Conservation (phyloP, 495 filamentous ascomycete species). For the Aspergillus carlsbadensis region DNA sequence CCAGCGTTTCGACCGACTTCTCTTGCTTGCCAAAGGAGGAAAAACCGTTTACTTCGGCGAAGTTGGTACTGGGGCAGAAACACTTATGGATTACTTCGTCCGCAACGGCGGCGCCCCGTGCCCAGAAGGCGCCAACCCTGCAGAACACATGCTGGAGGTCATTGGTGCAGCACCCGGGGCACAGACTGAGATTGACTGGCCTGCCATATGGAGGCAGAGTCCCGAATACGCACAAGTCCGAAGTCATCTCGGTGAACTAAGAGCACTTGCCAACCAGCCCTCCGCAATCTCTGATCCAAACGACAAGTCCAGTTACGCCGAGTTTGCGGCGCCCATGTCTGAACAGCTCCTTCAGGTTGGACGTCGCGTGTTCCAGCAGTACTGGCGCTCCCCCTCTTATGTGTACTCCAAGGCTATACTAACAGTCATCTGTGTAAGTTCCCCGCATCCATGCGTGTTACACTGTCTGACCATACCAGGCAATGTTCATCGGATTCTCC, state of each 20-base stretch:
- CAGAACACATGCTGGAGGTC: conserved; percentile 95
- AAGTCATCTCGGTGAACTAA: conserved; percentile 66
- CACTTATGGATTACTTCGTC: conserved; percentile 79
- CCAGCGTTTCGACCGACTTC: conserved; percentile 88
- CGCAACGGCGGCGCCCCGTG: conserved; percentile 68
- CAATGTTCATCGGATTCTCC: conserved; percentile 87
- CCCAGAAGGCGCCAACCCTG: conserved; percentile 75
- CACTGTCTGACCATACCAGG: conserved; percentile 57
- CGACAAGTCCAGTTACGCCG: conserved; percentile 36
- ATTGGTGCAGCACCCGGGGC: conserved; percentile 87
- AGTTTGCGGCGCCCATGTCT: conserved; percentile 56
- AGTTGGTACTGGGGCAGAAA: conserved; percentile 75
- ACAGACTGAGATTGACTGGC: conserved; percentile 77
- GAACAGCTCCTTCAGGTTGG: conserved; percentile 53
- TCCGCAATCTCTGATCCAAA: conserved; percentile 69
- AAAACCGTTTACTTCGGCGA: conserved; percentile 89
- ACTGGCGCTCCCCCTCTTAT: conserved; percentile 61
- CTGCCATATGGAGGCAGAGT: conserved; percentile 72
- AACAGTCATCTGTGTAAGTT: conserved; percentile 24
- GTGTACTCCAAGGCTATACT: conserved; percentile 64
- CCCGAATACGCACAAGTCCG: conserved; percentile 67
- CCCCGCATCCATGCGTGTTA: conserved; percentile 37
- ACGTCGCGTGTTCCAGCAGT: conserved; percentile 53
- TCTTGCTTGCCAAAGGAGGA: conserved; percentile 81
- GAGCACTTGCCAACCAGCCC: conserved; percentile 49